Conservation (phyloP, 306 rosid species). For the Parietaria judaica region DNA sequence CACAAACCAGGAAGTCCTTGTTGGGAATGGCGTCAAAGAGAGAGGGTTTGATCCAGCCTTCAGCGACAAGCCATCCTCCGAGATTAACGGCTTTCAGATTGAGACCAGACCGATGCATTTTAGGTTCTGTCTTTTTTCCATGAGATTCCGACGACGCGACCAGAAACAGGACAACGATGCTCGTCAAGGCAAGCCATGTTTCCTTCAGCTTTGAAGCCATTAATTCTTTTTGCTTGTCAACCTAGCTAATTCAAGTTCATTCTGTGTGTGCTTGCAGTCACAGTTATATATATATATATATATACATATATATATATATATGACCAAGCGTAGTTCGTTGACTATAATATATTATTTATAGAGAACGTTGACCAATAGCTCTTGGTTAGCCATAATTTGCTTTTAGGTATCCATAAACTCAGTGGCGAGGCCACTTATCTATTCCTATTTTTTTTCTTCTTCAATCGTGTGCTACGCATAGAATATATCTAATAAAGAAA, state of each 20-base stretch:
- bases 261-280: too few relatives aligned
- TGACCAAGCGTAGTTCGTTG: too few relatives aligned
- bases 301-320: too few relatives aligned
- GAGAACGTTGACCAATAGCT: too few relatives aligned
- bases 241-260: neutral
- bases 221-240: neutral
- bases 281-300: too few relatives aligned
- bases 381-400: too few relatives aligned
- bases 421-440: too few relatives aligned
- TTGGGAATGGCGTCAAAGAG: conserved; percentile 71
- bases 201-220: conserved; percentile 10
- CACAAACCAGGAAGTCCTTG: conserved; percentile 57
- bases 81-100: conserved; percentile 50
- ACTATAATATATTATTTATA: too few relatives aligned
- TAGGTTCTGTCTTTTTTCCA: conserved; percentile 12
- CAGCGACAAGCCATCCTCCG: conserved; percentile 81
- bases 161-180: conserved; percentile 11
- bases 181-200: conserved; percentile 13
- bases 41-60: conserved; percentile 87
- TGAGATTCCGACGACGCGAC: conserved; percentile 13
- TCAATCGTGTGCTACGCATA: too few relatives aligned
- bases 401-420: too few relatives aligned
- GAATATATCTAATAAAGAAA: too few relatives aligned
- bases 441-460: too few relatives aligned
- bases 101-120: neutral